Conservation (phyloP, 306 rosid species). For the Prunus mira region DNA sequence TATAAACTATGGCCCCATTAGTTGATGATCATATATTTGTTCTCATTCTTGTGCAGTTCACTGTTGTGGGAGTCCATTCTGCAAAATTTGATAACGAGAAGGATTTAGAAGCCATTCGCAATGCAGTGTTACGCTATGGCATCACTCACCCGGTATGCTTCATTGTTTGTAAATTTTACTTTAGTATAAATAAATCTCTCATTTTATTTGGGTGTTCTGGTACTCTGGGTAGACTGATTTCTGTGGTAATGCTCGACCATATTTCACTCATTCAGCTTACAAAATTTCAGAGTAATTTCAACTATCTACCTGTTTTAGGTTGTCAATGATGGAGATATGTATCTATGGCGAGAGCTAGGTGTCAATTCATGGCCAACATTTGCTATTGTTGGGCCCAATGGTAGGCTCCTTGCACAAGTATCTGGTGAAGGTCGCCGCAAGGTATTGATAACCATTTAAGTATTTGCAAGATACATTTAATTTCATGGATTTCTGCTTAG, state of each 20-base stretch:
- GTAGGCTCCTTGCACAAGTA: conserved; percentile 86
- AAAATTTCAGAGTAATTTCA: not conserved
- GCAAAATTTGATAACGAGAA: conserved; percentile 97
- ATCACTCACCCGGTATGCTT: conserved; percentile 87
- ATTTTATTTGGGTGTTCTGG: not conserved
- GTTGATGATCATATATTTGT: conserved; percentile 5
- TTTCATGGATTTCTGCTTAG: not conserved
- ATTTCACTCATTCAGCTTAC: not conserved
- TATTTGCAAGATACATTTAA: not conserved
- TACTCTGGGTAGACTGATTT: not conserved
- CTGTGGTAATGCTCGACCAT: not conserved
- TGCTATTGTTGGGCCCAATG: conserved; percentile 77
- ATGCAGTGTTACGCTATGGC: conserved; percentile 88
- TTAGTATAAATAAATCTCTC: not conserved
- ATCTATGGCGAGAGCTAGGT: conserved; percentile 85
- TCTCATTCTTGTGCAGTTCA: conserved; percentile 48
- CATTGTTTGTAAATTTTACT: not conserved
- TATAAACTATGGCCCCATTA: not conserved
- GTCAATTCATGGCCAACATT: conserved; percentile 97
- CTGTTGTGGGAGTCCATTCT: conserved; percentile 95
- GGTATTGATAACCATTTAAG: conserved; percentile 42
- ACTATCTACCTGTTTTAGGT: conserved; percentile 44
- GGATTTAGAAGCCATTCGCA: conserved; percentile 95
- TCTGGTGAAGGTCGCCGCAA: conserved; percentile 91
- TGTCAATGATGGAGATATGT: conserved; percentile 96